These are phyloP conservation scores for Botrytis aclada DNA, from an alignment of 2,329 filamentous ascomycete genomes.

Conservation along the genomic window DNA sequence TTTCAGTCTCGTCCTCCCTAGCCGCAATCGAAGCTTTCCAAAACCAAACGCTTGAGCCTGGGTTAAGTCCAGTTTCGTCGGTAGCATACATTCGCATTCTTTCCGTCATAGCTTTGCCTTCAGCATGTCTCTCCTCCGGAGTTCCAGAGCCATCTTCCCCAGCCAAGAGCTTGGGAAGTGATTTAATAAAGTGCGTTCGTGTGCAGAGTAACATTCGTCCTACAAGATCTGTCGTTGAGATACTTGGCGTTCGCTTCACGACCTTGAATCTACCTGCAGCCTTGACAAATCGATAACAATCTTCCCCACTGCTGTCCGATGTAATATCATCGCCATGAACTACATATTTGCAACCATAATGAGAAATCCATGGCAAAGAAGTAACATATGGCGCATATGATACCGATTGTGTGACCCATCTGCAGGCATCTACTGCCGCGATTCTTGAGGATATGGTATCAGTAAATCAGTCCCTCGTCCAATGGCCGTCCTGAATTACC, in stretches of 20 bases:
- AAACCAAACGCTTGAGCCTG: constrained; percentile 81
- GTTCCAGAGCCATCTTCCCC: constrained; percentile 72
- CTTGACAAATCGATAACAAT: constrained; percentile 98
- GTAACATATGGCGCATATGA: constrained; percentile 92
- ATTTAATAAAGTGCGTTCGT: constrained; percentile 88
- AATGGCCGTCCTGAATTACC: constrained; percentile 46
- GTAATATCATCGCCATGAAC: constrained; percentile 98
- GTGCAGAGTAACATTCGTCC: constrained; percentile 96
- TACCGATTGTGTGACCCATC: constrained; percentile 85
- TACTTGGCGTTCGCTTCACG: constrained; percentile 92
- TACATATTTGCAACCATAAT: constrained; percentile 93
- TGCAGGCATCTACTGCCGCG: constrained; percentile 88
- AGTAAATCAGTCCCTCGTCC: constrained; percentile 28
- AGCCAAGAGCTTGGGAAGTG: constrained; percentile 63
- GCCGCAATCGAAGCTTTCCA: constrained; percentile 58
- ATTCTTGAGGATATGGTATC: constrained; percentile 52
- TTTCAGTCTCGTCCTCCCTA: constrained; percentile 40
- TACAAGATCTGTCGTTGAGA: constrained; percentile 96
- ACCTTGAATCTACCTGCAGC: constrained; percentile 91
- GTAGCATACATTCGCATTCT: constrained; percentile 84
- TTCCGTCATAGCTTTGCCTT: constrained; percentile 68
- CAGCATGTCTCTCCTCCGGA: constrained; percentile 60
- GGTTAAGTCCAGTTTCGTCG: constrained; percentile 73
- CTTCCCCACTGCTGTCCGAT: constrained; percentile 86
- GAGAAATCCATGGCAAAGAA: constrained; percentile 85